Base-by-base conservation (phyloP, 2,329 filamentous ascomycete species). In the Apiospora hydei region DNA sequence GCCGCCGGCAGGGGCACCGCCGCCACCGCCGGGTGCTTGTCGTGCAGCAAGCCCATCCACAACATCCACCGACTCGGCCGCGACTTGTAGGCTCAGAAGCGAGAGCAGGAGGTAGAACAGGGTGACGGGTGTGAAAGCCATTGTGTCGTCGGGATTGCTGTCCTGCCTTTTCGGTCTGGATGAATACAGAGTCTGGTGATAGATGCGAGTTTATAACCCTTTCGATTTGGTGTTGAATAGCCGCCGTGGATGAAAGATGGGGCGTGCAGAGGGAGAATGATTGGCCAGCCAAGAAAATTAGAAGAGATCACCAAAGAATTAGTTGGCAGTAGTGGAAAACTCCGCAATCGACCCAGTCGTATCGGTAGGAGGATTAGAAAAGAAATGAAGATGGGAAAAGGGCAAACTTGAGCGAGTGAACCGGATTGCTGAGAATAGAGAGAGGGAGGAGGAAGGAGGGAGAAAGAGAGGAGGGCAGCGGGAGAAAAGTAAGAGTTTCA, bases 201-300 rank as follows among this genome's bases (percentile, higher is more conserved):
- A 5, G 34, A 64, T n/a, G 10, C 18, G 57, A 14, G 21, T 64
- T 41, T 64, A 64, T 64, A 24, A 64, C 11, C 38, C 21, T 64
- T 41, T 41, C 34, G 57, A n/a, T 41, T 18, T 38, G 11, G 57
- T 64, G 18, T 13, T 64, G 11, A 64, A 64, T 64, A 64, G 57
- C 30, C 57, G 57, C 57, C 57, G 57, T 41, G 57, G 57, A n/a
- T 41, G 30, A 21, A 34, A 47, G 43, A 67, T 18, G 66, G 66
- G 66, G 44, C 66, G 66, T 68, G 30, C 46, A 46, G 5, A 44
- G 30, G 26, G 46, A 68, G 66, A 34, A 47, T 64, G 47, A 53
- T 69, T 69, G 68, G 68, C 68, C 68, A 69, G 68, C 68, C 68
- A 69, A 69, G 68, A 24, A 26, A 68, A 68, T 46, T 68, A 68